Conservation (phyloP, 2,329 filamentous ascomycete species). For the Fusarium scirpi region DNA sequence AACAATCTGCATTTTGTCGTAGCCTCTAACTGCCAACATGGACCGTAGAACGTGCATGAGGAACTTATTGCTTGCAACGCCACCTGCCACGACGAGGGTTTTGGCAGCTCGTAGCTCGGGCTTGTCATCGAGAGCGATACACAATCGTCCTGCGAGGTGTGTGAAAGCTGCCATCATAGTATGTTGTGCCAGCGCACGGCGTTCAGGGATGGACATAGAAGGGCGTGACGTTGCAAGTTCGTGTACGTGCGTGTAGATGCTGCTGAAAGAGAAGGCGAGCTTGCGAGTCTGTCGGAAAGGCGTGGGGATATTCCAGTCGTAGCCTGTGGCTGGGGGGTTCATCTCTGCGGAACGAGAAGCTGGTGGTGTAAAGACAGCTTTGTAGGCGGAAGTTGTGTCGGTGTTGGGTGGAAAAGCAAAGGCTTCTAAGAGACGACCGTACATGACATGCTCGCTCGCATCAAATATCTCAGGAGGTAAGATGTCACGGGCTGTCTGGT, state of each 20-base stretch:
- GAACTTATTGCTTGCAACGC: conserved; percentile 88
- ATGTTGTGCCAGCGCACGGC: conserved; percentile 76
- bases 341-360: conserved; percentile 69
- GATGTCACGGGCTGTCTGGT: conserved; percentile 85
- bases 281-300: conserved; percentile 70
- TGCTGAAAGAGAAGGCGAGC: conserved; percentile 79
- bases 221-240: conserved; percentile 56
- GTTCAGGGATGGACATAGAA: conserved; percentile 67
- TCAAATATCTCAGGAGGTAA: conserved; percentile 72
- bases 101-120: conserved; percentile 54
- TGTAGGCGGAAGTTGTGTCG: conserved; percentile 43
- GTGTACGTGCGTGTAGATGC: conserved; percentile 68
- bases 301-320: conserved; percentile 74
- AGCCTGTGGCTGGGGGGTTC: conserved; percentile 53
- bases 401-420: conserved; percentile 74
- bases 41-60: conserved; percentile 73
- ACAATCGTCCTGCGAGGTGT: conserved; percentile 80
- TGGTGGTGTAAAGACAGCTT: conserved; percentile 69
- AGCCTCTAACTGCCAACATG: conserved; percentile 74
- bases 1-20: conserved; percentile 69
- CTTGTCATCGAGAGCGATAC: conserved; percentile 70
- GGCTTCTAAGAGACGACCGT: conserved; percentile 80
- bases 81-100: conserved; percentile 86
- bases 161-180: conserved; percentile 87
- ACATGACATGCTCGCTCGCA: conserved; percentile 74